A percentile compares a stretch with the other conserved stretches of the same genome.
These are phyloP conservation scores for Eragrostis tef DNA, from an alignment of 202 grass and related monocot species.

Conservation along the genomic window DNA sequence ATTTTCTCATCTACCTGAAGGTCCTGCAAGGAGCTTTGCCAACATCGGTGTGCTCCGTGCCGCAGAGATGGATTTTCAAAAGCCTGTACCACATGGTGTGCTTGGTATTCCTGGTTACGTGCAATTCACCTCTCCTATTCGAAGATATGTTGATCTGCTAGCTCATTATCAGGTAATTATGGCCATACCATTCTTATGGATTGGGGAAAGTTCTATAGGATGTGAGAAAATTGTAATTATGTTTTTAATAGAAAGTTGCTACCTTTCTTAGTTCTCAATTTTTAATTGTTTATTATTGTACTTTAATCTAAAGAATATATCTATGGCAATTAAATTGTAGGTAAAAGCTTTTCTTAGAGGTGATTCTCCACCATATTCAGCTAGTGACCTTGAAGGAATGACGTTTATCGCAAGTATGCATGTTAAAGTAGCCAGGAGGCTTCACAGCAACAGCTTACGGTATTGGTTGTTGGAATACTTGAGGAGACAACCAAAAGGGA, in stretches of 20 bases:
- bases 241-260: background rate
- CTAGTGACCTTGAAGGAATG: conserved; percentile 79
- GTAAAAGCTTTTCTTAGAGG: conserved; percentile 93
- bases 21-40: conserved; percentile 77
- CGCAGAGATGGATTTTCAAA: conserved; percentile 79
- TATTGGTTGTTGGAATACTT: conserved; percentile 97
- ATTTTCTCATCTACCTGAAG: conserved; percentile 80
- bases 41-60: conserved; percentile 80
- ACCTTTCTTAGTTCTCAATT: conserved; percentile 12
- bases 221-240: conserved; percentile 28
- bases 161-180: conserved; percentile 90
- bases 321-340: conserved; percentile 52
- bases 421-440: conserved; percentile 75
- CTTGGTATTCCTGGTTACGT: conserved; percentile 91
- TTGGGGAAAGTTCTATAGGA: conserved; percentile 13
- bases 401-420: conserved; percentile 79
- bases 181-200: conserved; percentile 31
- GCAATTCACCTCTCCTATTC: conserved; percentile 92
- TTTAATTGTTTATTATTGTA: conserved; percentile 8
- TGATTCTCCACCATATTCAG: conserved; percentile 73
- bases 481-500: conserved; percentile 73
- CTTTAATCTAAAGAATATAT: conserved; percentile 30
- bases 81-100: conserved; percentile 68
- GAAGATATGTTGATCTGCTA: conserved; percentile 93
- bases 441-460: conserved; percentile 70